These are phyloP conservation scores for Akebia trifoliata DNA, from an alignment of 164 flowering plant species.

Conservation along the genomic window DNA sequence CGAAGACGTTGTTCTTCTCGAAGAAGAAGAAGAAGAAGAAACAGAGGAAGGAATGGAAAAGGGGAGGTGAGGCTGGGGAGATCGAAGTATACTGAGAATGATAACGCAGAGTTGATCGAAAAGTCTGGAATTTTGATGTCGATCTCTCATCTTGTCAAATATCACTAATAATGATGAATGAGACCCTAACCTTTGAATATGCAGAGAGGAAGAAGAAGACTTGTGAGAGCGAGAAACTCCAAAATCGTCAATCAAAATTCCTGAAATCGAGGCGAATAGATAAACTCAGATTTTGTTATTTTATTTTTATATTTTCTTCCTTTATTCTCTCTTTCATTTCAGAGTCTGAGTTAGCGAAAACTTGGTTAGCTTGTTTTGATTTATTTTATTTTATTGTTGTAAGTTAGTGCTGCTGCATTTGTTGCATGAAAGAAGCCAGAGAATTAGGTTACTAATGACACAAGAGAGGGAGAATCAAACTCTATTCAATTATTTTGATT, in stretches of 20 bases:
- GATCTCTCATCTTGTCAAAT: conserved; percentile 36
- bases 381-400: no score
- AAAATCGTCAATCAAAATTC: neutral
- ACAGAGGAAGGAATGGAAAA: conserved; percentile 25
- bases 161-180: neutral
- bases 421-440: no score
- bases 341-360: no score
- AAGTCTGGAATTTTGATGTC: conserved; percentile 56
- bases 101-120: conserved; percentile 69
- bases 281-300: neutral
- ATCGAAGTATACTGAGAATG: conserved; percentile 50
- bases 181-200: no score
- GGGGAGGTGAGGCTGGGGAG: conserved; percentile 49
- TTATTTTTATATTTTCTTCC: neutral
- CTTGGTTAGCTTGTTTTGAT: no score
- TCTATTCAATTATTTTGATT: no score
- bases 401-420: no score
- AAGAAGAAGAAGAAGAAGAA: conserved; percentile 9
- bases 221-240: neutral
- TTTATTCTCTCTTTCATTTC: neutral
- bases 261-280: conserved; percentile 2
- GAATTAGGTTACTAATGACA: no score
- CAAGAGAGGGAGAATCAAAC: no score
- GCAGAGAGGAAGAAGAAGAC: no score
- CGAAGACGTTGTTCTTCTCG: conserved; percentile 12